phyloP scores from a whole-genome alignment of 495 filamentous ascomycete genomes.

The Niebla homalea region DNA sequence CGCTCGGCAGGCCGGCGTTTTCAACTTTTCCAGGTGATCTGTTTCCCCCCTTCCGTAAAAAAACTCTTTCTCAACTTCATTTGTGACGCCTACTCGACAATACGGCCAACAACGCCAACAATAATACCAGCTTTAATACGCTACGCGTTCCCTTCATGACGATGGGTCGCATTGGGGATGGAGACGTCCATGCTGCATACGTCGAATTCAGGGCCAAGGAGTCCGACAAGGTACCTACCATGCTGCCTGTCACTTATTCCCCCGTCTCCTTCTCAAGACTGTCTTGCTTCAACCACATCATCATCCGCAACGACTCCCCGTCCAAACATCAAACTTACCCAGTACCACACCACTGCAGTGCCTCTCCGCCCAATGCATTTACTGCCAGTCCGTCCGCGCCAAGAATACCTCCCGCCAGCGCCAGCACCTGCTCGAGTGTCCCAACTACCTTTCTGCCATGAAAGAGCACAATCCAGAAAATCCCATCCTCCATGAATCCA shows the following conservation, averaged over 20 bases:
- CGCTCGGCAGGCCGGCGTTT: not conserved
- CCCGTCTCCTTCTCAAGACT: not conserved
- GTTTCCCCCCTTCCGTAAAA: not conserved
- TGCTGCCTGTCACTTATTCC: slow-evolving; percentile 3
- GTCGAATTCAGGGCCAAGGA: slow-evolving; percentile 49
- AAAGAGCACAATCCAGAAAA: slow-evolving; percentile 46
- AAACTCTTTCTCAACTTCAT: not conserved
- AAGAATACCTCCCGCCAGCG: slow-evolving; percentile 45
- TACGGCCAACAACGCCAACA: slow-evolving; percentile 1
- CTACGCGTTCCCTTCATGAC: slow-evolving; percentile 7
- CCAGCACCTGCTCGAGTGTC: slow-evolving; percentile 41
- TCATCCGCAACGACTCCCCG: not conserved
- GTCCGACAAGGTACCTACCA: slow-evolving; percentile 37
- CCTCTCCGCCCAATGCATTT: slow-evolving; percentile 44
- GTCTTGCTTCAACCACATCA: slow-evolving; percentile 1
- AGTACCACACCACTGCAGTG: slow-evolving; percentile 26
- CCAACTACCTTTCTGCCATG: slow-evolving; percentile 43
- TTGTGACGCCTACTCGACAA: not conserved
- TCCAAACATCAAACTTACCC: not conserved
- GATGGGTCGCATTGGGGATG: slow-evolving; percentile 45
- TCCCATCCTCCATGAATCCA: slow-evolving; percentile 42
- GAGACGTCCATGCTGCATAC: slow-evolving; percentile 44
- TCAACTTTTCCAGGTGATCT: not conserved
- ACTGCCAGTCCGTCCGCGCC: slow-evolving; percentile 43
- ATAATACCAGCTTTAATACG: slow-evolving; percentile 1